Base-by-base conservation (phyloP, 2,329 filamentous ascomycete genomes). In the Ascochyta viciae-villosae region DNA sequence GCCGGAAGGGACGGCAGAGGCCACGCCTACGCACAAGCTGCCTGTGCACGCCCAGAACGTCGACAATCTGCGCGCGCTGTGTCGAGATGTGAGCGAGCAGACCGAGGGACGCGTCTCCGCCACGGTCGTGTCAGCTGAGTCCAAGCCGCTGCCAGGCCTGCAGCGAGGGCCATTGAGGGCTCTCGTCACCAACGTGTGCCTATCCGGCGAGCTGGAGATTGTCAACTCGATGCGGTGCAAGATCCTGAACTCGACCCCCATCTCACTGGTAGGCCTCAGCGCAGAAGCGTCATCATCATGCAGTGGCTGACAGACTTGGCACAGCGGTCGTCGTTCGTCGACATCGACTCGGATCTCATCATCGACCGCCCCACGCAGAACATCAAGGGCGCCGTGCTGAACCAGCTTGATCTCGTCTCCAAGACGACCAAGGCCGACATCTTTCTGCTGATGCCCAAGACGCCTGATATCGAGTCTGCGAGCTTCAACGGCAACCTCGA, bases 371-470 rank as follows among this genome's bases (percentile, higher is more conserved):
- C 82, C 56, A 80, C 82, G 24, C 83, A 86, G 58, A 86, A 88
- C 40, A 83, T 96, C 57, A 87, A 91, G 73, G 84, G 87, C 61
- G 85, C 87, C 43, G 90, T 97, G 26, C 86, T 93, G 47, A 87
- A 92, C 61, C 91, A 94, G 68, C 85, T 99, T 66, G 92, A 98
- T 76, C 88, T 89, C 61, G 89, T 96, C 70, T 91, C 95, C 10
- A 85, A 83, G 64, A 96, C 90, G 72, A 97, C 93, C 59, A 95
- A 95, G 47, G 94, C 96, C 50, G 95, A 99, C 76, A 96, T 99
- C 66, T 99, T 99, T 77, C 82, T 99, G 44, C 85, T 99, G 46
- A 93, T 92, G 54, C 93, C 95, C 4, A 96, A 96, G 77, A 84
- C 93, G 62, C 88, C 89, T 26, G 85, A 88, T 71, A 89, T 91